These are phyloP conservation scores for Handroanthus guayacan DNA, from an alignment of 257 asterid species.

Conservation along the genomic window DNA sequence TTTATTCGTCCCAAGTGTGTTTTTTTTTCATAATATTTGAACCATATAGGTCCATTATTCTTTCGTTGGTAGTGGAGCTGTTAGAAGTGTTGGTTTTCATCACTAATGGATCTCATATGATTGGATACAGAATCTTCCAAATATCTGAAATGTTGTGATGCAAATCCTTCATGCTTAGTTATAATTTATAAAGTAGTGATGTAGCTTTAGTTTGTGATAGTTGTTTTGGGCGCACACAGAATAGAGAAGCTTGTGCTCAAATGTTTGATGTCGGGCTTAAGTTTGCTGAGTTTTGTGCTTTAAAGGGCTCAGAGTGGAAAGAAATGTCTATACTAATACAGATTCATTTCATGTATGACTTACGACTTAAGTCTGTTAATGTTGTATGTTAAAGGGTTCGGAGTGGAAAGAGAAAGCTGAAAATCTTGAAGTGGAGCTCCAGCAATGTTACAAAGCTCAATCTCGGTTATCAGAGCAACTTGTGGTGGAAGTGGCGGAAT, in stretches of 20 bases:
- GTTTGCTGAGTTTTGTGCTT: conserved; percentile 19
- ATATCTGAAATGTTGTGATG: background rate
- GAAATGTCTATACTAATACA: background rate
- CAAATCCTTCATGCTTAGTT: background rate
- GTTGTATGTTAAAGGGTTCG: conserved; percentile 68
- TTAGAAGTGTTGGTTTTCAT: background rate
- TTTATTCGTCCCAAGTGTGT: background rate
- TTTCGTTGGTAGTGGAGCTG: background rate
- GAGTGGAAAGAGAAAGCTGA: conserved; percentile 99
- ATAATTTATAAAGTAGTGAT: background rate
- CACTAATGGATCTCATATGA: background rate
- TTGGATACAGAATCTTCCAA: background rate
- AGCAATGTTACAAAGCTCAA: conserved; percentile 96
- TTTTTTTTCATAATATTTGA: background rate
- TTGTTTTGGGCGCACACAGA: background rate
- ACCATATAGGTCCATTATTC: background rate
- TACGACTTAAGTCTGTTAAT: conserved; percentile 22
- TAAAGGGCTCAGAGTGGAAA: conserved; percentile 5
- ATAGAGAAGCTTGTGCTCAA: background rate
- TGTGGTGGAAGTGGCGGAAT: conserved; percentile 97
- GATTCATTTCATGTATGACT: background rate
- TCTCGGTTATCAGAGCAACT: conserved; percentile 95
- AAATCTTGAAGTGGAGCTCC: conserved; percentile 88
- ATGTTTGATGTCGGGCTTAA: conserved; percentile 28
- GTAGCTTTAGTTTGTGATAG: conserved; percentile 2